Evolutionary conservation across 257 asterid genomes (phyloP).

Genomic region (Linderniella brevidens): DNA sequence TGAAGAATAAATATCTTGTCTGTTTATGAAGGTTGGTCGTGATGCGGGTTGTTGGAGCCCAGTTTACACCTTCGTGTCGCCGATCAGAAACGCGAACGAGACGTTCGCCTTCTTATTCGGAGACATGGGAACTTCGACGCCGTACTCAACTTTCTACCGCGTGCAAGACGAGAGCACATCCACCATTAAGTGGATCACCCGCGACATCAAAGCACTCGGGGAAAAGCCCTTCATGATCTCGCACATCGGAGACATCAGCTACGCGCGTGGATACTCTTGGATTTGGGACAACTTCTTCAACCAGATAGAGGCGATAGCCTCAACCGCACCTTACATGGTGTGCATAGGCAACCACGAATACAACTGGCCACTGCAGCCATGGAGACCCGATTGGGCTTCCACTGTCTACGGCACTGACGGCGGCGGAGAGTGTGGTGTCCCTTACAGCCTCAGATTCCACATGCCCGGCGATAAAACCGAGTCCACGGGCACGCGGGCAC

Average conservation of each 20-base stretch:
- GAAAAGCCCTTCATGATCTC: conserved; percentile 69
- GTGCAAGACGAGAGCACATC: conserved; percentile 64
- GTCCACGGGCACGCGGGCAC: conserved; percentile 68
- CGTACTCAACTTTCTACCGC: conserved; percentile 57
- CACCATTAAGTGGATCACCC: conserved; percentile 67
- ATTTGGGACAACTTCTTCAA: conserved; percentile 82
- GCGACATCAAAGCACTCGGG: conserved; percentile 71
- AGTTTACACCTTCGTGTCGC: conserved; percentile 49
- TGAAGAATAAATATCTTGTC: too few relatives aligned
- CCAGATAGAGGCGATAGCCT: conserved; percentile 70
- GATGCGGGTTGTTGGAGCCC: conserved; percentile 73
- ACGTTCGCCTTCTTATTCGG: conserved; percentile 75
- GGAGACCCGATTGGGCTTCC: conserved; percentile 83
- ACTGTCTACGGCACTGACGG: conserved; percentile 55
- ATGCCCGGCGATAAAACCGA: conserved; percentile 89
- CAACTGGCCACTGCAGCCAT: conserved; percentile 82
- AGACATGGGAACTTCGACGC: conserved; percentile 94
- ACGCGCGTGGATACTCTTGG: conserved; percentile 92
- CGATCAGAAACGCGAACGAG: conserved; percentile 32
- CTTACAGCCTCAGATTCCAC: conserved; percentile 63
- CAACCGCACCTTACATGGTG: conserved; percentile 73
- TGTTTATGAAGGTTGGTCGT: conserved; percentile 68
- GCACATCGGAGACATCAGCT: conserved; percentile 92
- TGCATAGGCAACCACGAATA: conserved; percentile 94
- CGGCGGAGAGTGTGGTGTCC: conserved; percentile 95